Evolutionary conservation across 1,284 basidiomycete genomes (phyloP).

Genomic region (Ganoderma lucidum): DNA sequence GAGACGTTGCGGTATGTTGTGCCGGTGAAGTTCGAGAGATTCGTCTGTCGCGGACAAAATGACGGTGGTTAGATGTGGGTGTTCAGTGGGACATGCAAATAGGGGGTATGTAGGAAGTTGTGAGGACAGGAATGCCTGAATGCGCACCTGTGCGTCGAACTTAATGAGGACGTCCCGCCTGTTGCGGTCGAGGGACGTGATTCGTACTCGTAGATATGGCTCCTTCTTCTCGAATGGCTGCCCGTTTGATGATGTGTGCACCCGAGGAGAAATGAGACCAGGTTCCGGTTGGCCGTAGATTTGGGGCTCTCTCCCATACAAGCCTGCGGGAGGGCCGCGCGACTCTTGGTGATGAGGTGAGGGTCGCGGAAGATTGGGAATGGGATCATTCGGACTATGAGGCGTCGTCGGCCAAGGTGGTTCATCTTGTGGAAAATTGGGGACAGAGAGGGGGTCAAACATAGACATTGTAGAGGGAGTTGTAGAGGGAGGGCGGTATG

Average conservation of each 20-base stretch:
- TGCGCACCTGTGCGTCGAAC: slow-evolving; percentile 87
- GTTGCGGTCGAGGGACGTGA: slow-evolving; percentile 92
- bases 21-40: slow-evolving; percentile 89
- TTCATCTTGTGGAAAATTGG: slow-evolving; percentile 44
- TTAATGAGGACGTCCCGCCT: slow-evolving; percentile 90
- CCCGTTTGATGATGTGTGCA: slow-evolving; percentile 70
- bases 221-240: slow-evolving; percentile 74
- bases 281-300: slow-evolving; percentile 85
- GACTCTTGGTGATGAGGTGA: slow-evolving; percentile 32
- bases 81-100: neutral
- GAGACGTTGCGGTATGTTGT: slow-evolving; percentile 91
- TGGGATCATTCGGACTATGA: slow-evolving; percentile 48
- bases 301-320: slow-evolving; percentile 80
- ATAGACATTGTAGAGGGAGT: slow-evolving; percentile 36
- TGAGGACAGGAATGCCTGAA: slow-evolving; percentile 15
- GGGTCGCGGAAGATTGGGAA: slow-evolving; percentile 50
- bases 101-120: no score
- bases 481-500: slow-evolving; percentile 14
- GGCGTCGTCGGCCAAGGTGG: slow-evolving; percentile 55
- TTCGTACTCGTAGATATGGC: slow-evolving; percentile 86
- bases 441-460: slow-evolving; percentile 49
- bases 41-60: slow-evolving; percentile 69
- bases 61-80: neutral
- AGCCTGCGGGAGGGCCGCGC: slow-evolving; percentile 47
- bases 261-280: slow-evolving; percentile 78